phyloP scores from a whole-genome alignment of 371 early-diverging fungal species.

The Mortierella sp. region DNA sequence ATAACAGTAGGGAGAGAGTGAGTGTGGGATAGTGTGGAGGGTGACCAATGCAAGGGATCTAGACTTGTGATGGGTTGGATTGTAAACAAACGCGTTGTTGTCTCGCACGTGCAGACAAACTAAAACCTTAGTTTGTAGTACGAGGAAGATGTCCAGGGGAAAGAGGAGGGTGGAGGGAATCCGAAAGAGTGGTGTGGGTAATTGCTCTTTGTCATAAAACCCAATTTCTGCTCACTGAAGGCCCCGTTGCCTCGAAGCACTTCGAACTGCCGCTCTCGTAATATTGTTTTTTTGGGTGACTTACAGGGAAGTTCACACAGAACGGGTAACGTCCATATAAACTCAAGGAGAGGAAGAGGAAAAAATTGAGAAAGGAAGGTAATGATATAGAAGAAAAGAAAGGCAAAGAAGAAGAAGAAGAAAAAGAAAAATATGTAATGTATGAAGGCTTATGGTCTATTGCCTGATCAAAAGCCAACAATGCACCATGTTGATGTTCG shows the following conservation, averaged over 20 bases:
- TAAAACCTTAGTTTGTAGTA: too few relatives aligned
- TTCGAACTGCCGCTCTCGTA: background rate
- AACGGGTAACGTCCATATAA: background rate
- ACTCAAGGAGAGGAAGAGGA: background rate
- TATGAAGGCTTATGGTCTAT: background rate
- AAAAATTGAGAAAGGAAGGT: background rate
- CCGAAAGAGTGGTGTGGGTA: background rate
- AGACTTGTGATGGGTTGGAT: background rate
- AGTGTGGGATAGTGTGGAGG: too few relatives aligned
- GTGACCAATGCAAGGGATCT: background rate
- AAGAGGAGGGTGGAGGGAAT: background rate
- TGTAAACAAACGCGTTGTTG: background rate
- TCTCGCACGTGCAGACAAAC: too few relatives aligned
- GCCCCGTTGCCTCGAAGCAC: background rate
- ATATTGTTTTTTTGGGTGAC: background rate
- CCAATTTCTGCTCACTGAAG: too few relatives aligned
- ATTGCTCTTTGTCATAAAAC: background rate
- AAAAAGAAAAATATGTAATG: too few relatives aligned
- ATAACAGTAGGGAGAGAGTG: too few relatives aligned
- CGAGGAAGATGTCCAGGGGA: background rate
- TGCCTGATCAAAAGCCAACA: background rate
- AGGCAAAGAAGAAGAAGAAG: background rate
- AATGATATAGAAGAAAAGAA: background rate
- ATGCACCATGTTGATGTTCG: background rate
- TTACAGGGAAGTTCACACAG: constrained; percentile 1